Base-by-base conservation (phyloP, 108 stramenopile genomes). In the Ochromonas danica region DNA sequence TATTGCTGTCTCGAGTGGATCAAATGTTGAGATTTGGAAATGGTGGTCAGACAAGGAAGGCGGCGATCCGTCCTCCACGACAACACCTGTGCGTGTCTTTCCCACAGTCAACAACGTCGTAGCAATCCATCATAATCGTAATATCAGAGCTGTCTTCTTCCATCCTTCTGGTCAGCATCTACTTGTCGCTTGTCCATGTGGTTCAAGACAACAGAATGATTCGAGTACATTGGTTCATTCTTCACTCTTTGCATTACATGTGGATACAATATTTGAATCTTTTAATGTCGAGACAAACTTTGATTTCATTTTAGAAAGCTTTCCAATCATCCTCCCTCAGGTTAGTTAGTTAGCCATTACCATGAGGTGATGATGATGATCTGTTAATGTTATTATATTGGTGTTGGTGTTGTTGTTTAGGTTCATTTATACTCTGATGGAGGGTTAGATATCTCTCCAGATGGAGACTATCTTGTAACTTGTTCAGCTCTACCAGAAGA, bases 1-100 rank as follows among this genome's bases (percentile, higher is more conserved):
- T 28, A 81, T 98, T 42, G 95, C 94, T 22, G 84, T 96, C 71
- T 95, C 97, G 27, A 92, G 94, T 74, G 94, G 96, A 1, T 87
- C 79, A 31, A 86, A 84, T 22, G 78, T 98, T 39, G 91, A 96
- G 82, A 83, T 97, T n/a, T 98, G 97, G 97, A 92, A 91, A 63
- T 92, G 72, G 72, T 10, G 27, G 17, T 10, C 6, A 30, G 27
- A 33, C 6, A 42, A n/a, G n/a, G n/a, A n/a, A n/a, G n/a, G n/a
- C n/a, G n/a, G n/a, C n/a, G n/a, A n/a, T n/a, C n/a, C n/a, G n/a
- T n/a, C n/a, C n/a, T n/a, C n/a, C n/a, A n/a, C n/a, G n/a, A n/a
- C n/a, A n/a, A n/a, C n/a, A n/a, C n/a, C n/a, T n/a, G n/a, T n/a
- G n/a, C n/a, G n/a, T n/a, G n/a, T n/a, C n/a, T n/a, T n/a, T n/a